Percentiles rank a stretch among this genome's conserved stretches.
phyloP scores from a whole-genome alignment of 108 stramenopile genomes.

The Nitzschia sp. region DNA sequence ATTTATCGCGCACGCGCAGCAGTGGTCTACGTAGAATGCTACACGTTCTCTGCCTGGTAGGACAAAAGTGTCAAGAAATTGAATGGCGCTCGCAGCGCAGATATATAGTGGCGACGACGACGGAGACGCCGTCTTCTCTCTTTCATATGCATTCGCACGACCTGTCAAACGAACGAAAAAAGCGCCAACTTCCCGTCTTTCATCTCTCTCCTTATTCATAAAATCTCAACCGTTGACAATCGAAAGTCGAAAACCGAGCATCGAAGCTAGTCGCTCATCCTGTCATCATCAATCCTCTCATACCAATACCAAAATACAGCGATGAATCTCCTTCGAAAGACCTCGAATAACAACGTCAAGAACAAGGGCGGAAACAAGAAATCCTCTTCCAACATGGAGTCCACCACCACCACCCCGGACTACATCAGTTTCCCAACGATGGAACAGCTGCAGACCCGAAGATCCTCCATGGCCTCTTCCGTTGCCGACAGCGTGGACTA shows the following conservation, averaged over 20 bases:
- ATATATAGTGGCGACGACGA: not conserved
- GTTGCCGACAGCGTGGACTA: not conserved
- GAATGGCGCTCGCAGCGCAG: not conserved
- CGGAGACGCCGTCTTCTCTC: not conserved
- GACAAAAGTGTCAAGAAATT: not conserved
- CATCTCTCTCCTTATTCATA: not conserved
- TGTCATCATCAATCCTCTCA: not conserved
- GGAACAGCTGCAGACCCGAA: not conserved
- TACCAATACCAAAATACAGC: not conserved
- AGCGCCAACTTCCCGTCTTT: not conserved
- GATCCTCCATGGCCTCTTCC: not conserved
- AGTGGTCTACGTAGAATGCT: not conserved
- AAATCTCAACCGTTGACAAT: too few species aligned
- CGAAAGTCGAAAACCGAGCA: too few species aligned
- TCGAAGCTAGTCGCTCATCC: too few species aligned
- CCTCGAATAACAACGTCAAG: not conserved
- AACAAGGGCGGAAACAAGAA: not conserved
- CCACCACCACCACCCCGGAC: too few species aligned
- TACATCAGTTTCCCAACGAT: not conserved
- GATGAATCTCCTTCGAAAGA: not conserved
- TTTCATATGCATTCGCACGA: not conserved
- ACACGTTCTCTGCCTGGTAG: not conserved
- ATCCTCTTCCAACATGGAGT: too few species aligned
- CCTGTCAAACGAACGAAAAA: not conserved
- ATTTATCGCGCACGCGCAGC: too few species aligned